Conservation (phyloP, 805 yeast species). For the Monosporozyma servazzii region DNA sequence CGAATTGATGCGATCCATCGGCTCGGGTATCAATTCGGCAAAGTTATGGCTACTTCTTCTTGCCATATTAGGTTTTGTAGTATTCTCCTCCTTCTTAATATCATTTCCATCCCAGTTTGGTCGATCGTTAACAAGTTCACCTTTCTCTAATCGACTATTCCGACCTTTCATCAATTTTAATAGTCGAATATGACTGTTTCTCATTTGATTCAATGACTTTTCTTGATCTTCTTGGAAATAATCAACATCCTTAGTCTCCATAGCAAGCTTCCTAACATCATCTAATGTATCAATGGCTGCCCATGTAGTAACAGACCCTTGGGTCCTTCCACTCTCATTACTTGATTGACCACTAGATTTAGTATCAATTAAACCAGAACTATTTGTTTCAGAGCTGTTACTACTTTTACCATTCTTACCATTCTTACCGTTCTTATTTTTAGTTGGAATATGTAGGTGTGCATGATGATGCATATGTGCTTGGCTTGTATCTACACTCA, state of each 20-base stretch:
- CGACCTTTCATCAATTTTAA: constrained; percentile 28
- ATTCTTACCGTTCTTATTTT: neutral
- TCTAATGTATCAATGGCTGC: constrained; percentile 79
- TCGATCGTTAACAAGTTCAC: neutral
- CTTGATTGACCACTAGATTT: constrained; percentile 36
- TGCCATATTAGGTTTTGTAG: neutral
- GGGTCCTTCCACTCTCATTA: constrained; percentile 29
- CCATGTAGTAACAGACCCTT: constrained; percentile 45
- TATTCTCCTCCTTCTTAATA: neutral
- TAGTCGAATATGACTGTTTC: constrained; percentile 46
- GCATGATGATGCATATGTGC: neutral
- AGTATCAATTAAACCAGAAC: neutral
- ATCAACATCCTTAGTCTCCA: constrained; percentile 34
- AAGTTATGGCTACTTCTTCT: neutral
- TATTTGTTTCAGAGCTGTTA: neutral
- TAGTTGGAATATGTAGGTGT: neutral
- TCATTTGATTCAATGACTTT: constrained; percentile 37
- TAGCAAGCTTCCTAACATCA: constrained; percentile 58
- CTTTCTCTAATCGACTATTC: constrained; percentile 10
- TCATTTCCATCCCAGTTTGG: neutral
- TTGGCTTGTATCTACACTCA: neutral
- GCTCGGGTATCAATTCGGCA: neutral
- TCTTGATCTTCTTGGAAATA: constrained; percentile 36
- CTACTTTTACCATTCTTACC: neutral
- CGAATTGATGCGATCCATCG: neutral